These are phyloP conservation scores for Podaxis mareebaensis DNA, from an alignment of 768 basidiomycete genomes.

Conservation along the genomic window DNA sequence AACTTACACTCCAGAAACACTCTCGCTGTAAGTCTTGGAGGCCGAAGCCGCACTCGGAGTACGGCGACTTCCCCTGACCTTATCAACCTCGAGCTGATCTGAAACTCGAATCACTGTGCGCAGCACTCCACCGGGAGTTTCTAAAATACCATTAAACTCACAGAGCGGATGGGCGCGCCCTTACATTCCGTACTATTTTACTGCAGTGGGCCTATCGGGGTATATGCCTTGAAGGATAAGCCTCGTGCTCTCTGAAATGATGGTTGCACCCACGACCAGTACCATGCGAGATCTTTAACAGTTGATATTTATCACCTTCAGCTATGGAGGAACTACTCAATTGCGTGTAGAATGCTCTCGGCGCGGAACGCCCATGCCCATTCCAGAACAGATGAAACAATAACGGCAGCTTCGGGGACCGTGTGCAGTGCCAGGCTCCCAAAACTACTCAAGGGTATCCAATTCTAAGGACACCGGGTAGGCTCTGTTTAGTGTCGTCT, in stretches of 20 bases:
- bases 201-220: too few relatives aligned
- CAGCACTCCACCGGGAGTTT: background rate
- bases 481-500: background rate
- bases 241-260: too few relatives aligned
- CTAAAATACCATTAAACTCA: background rate
- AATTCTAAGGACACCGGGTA: background rate
- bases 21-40: too few relatives aligned
- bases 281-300: too few relatives aligned
- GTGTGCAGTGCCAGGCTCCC: background rate
- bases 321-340: too few relatives aligned
- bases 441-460: too few relatives aligned
- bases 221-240: too few relatives aligned
- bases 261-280: too few relatives aligned
- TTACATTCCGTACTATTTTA: too few relatives aligned
- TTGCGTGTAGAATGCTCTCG: background rate
- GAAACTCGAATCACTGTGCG: background rate
- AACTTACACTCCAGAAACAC: too few relatives aligned
- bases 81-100: background rate
- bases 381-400: background rate
- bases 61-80: background rate
- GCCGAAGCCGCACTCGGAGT: too few relatives aligned
- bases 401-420: background rate
- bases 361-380: background rate
- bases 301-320: too few relatives aligned
- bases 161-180: background rate